Conservation (phyloP, 768 basidiomycete species). For the Clitopilus passeckerianus region DNA sequence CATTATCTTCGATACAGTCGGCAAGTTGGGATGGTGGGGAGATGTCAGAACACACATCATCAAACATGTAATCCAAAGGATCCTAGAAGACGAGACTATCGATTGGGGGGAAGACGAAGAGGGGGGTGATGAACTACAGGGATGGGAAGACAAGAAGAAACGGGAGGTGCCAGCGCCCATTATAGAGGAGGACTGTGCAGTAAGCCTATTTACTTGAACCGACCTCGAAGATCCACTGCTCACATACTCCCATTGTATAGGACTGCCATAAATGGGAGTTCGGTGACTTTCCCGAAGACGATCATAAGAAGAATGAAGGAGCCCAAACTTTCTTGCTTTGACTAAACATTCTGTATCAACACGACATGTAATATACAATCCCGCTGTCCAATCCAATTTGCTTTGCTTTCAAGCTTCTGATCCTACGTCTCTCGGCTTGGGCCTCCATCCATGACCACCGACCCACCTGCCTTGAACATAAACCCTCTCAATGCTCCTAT, state of each 20-base stretch:
- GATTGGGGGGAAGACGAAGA: slow-evolving; percentile 35
- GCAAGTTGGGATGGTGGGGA: slow-evolving; percentile 75
- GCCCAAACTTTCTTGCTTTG: neutral
- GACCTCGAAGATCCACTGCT: neutral
- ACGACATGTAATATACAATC: neutral
- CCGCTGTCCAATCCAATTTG: neutral
- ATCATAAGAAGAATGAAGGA: neutral
- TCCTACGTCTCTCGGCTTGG: neutral
- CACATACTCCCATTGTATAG: slow-evolving; percentile 27
- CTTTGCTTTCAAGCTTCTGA: neutral
- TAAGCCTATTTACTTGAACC: slow-evolving; percentile 17
- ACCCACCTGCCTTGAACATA: slow-evolving; percentile 80
- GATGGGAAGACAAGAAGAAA: slow-evolving; percentile 13
- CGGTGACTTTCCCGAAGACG: slow-evolving; percentile 30
- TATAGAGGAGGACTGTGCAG: slow-evolving; percentile 63
- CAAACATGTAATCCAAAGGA: slow-evolving; percentile 57
- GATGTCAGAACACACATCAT: slow-evolving; percentile 79
- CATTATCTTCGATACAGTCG: slow-evolving; percentile 86
- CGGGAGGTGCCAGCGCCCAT: slow-evolving; percentile 53
- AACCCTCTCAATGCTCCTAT: slow-evolving; percentile 76
- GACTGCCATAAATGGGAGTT: slow-evolving; percentile 82
- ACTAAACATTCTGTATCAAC: neutral
- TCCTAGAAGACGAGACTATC: slow-evolving; percentile 44
- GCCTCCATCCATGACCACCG: slow-evolving; percentile 45
- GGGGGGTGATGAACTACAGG: neutral